Evolutionary conservation across 2,329 filamentous ascomycete species (phyloP).

Genomic region (Sclerotinia trifoliorum): DNA sequence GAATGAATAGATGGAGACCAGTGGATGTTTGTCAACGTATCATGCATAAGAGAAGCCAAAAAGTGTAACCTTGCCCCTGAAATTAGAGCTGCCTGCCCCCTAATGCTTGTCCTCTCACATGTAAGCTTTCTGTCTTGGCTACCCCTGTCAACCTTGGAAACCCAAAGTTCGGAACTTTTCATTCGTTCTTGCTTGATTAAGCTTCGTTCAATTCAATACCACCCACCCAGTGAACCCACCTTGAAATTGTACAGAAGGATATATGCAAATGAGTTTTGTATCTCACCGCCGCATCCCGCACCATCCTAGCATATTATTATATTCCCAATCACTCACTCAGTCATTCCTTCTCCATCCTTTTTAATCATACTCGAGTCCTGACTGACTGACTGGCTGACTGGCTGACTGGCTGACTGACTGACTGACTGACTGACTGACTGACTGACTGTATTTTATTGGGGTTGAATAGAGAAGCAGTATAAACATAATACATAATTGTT

Average conservation of each 20-base stretch:
- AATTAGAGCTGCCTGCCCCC: neutral
- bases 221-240: neutral
- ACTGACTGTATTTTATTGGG: no score
- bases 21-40: neutral
- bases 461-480: neutral
- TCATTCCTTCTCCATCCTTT: neutral
- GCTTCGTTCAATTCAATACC: neutral
- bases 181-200: neutral
- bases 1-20: neutral
- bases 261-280: no score
- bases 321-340: no score
- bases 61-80: constrained; percentile 14
- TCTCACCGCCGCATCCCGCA: no score
- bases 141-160: neutral
- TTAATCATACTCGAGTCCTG: no score
- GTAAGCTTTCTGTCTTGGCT: neutral
- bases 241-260: neutral
- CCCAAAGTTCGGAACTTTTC: neutral
- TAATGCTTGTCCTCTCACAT: neutral
- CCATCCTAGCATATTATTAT: no score
- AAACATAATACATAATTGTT: neutral
- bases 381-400: no score
- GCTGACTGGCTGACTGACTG: no score
- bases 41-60: neutral
- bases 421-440: no score